Conservation (phyloP, 345 rosid genomes). For the Limnanthes douglasii region DNA sequence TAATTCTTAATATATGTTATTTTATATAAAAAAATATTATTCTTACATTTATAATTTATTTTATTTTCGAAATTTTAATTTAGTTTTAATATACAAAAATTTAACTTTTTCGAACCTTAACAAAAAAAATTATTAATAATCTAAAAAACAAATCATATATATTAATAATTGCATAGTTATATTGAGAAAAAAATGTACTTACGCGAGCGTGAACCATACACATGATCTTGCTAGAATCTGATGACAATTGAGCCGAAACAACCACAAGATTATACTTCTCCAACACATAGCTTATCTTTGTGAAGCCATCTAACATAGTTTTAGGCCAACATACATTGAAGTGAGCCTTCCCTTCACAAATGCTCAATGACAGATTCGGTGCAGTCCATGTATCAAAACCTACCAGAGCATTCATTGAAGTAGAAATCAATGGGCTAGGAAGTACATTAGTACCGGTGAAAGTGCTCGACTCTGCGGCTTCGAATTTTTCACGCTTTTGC, state of each 20-base stretch:
- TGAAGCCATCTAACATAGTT: constrained; percentile 27
- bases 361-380: constrained; percentile 37
- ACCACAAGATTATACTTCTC: constrained; percentile 50
- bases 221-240: constrained; percentile 18
- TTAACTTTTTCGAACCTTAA: background rate
- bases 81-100: too few species aligned
- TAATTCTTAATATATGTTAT: too few species aligned
- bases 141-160: background rate
- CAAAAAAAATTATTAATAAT: background rate
- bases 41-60: constrained; percentile 5
- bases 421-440: constrained; percentile 12
- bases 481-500: constrained; percentile 35
- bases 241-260: constrained; percentile 31
- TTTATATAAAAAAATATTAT: too few species aligned
- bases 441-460: background rate
- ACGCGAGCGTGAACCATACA: constrained; percentile 50
- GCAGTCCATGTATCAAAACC: constrained; percentile 47
- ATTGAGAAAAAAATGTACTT: constrained; percentile 8
- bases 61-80: constrained; percentile 4
- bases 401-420: constrained; percentile 15
- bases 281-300: constrained; percentile 30
- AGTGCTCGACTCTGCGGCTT: constrained; percentile 7
- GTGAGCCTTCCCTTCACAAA: constrained; percentile 45
- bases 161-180: background rate
- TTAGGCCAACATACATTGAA: constrained; percentile 33